A percentile compares a stretch with the other conserved stretches of the same genome.
Conservation (phyloP, 1,284 basidiomycete species). For the Phellopilus nigrolimitatus region DNA sequence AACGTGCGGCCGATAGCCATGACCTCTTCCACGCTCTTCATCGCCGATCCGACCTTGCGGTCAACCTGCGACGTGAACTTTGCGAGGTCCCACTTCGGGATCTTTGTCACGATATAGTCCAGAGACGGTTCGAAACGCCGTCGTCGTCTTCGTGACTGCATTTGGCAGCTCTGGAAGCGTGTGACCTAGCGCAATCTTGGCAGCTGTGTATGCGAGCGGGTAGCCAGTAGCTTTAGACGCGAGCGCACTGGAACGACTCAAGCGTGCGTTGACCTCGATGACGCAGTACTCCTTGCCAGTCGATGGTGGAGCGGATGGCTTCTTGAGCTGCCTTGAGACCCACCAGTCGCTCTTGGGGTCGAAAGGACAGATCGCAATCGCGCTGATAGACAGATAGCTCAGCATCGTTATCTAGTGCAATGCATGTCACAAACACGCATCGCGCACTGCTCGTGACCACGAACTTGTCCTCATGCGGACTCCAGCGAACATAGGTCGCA, state of each 20-base stretch:
- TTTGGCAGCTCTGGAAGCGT: too few species aligned
- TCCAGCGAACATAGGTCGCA: slow-evolving; percentile 95
- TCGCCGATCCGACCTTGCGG: too few species aligned
- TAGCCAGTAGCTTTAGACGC: slow-evolving; percentile 99
- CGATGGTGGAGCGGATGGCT: slow-evolving; percentile 88
- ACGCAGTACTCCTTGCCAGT: slow-evolving; percentile 99
- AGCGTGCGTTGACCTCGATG: slow-evolving; percentile 96
- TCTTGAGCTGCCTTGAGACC: slow-evolving; percentile 97
- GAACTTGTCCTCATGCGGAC: slow-evolving; percentile 97
- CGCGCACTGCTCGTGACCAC: slow-evolving; percentile 96
- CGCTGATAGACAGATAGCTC: slow-evolving; percentile 42
- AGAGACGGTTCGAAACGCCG: too few species aligned
- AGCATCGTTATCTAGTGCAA: background rate
- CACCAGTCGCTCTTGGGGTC: slow-evolving; percentile 99
- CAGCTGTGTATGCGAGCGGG: too few species aligned
- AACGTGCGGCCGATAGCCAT: slow-evolving; percentile 99
- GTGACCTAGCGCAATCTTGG: too few species aligned
- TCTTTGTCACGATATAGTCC: too few species aligned
- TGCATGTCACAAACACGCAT: slow-evolving; percentile 36
- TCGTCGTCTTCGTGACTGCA: too few species aligned
- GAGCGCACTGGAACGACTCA: slow-evolving; percentile 97
- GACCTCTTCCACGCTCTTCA: slow-evolving; percentile 97
- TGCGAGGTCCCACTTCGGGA: too few species aligned
- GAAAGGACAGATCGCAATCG: slow-evolving; percentile 92
- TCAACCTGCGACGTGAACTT: too few species aligned